Conservation (phyloP, 2,329 filamentous ascomycete genomes). For the Trichoderma semiorbis region DNA sequence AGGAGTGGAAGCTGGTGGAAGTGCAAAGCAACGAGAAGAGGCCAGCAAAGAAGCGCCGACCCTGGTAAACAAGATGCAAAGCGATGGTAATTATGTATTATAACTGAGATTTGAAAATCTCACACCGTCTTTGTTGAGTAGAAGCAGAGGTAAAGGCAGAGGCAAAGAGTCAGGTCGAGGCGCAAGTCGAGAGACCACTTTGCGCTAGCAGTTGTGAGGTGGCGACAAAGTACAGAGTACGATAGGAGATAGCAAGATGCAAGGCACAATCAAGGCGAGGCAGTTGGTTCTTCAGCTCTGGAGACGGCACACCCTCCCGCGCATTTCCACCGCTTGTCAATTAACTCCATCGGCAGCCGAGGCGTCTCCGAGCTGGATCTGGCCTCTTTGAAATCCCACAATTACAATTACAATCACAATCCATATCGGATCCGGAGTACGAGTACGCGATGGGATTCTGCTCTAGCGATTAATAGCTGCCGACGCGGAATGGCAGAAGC, state of each 20-base stretch:
- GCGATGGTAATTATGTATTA: neutral
- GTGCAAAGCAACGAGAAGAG: neutral
- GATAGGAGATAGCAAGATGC: neutral
- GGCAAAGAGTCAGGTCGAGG: neutral
- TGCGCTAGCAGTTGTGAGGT: neutral
- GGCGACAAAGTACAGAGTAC: neutral
- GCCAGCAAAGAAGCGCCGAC: neutral
- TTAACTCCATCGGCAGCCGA: neutral
- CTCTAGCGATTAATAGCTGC: neutral
- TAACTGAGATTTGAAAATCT: neutral
- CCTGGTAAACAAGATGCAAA: neutral
- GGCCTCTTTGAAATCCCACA: neutral
- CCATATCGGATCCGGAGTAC: neutral
- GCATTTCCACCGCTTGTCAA: neutral
- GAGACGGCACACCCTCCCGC: neutral
- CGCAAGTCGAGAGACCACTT: neutral
- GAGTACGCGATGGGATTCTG: neutral
- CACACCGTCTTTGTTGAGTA: neutral
- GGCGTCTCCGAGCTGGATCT: neutral
- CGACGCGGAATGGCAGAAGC: neutral
- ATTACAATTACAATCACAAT: neutral
- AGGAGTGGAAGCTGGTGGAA: constrained; percentile 12
- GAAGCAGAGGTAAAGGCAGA: neutral
- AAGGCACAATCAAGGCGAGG: neutral
- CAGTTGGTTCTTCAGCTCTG: neutral